Conservation (phyloP, 2,329 filamentous ascomycete species). For the Dendryphion nanum region DNA sequence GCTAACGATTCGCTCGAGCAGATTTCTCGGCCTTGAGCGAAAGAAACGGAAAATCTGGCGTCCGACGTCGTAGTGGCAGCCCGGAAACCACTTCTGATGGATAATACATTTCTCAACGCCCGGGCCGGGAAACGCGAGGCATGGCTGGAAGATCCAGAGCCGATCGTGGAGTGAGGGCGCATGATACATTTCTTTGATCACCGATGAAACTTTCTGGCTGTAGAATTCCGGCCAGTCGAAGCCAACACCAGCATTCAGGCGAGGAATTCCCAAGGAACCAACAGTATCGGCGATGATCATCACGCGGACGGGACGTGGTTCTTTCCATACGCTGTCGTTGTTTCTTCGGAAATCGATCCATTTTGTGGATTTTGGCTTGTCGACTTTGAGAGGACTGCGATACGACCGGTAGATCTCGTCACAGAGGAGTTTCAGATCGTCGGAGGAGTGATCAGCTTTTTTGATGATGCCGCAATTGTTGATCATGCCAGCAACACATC, state of each 20-base stretch:
- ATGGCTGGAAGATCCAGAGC: slow-evolving; percentile 35
- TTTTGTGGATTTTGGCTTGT: slow-evolving; percentile 24
- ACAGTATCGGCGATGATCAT: slow-evolving; percentile 37
- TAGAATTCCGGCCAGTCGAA: slow-evolving; percentile 38
- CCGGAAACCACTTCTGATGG: slow-evolving; percentile 36
- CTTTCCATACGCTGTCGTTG: slow-evolving; percentile 24
- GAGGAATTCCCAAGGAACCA: slow-evolving; percentile 33
- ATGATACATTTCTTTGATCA: slow-evolving; percentile 34
- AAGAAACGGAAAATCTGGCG: slow-evolving; percentile 36
- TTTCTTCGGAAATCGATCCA: slow-evolving; percentile 18
- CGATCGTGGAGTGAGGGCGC: slow-evolving; percentile 34
- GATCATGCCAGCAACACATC: slow-evolving; percentile 45
- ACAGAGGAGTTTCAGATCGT: slow-evolving; percentile 24
- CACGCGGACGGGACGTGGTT: slow-evolving; percentile 28
- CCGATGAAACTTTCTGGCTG: slow-evolving; percentile 30
- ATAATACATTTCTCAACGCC: slow-evolving; percentile 12
- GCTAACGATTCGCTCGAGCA: slow-evolving; percentile 26
- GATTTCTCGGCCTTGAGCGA: slow-evolving; percentile 23
- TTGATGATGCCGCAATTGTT: slow-evolving; percentile 43
- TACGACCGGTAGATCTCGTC: slow-evolving; percentile 35
- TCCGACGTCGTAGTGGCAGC: slow-evolving; percentile 38
- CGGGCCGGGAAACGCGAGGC: slow-evolving; percentile 18
- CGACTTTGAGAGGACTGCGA: slow-evolving; percentile 23
- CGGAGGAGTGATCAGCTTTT: slow-evolving; percentile 7
- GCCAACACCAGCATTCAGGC: slow-evolving; percentile 34